Conservation (phyloP, 2,329 filamentous ascomycete species). For the Cercospora nicotianae region DNA sequence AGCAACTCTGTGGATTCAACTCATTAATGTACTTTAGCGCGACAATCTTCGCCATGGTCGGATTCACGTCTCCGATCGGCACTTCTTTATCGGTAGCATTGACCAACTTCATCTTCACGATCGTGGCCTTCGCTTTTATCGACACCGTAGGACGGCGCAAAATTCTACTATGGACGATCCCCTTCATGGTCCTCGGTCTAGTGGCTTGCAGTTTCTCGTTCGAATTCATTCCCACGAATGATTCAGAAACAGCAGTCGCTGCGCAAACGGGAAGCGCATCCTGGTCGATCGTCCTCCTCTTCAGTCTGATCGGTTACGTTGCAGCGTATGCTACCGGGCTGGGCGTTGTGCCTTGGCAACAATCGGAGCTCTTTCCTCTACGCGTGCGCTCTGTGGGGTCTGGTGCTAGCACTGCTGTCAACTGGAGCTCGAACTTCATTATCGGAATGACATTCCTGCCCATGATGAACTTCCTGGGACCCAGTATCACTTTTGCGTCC, state of each 20-base stretch:
- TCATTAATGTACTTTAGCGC: constrained; percentile 52
- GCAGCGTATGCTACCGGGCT: constrained; percentile 82
- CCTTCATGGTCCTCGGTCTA: constrained; percentile 77
- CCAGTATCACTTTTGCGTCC: constrained; percentile 75
- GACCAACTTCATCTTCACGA: constrained; percentile 50
- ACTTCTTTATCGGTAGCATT: constrained; percentile 47
- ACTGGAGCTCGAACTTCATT: constrained; percentile 80
- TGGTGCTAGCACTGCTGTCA: constrained; percentile 74
- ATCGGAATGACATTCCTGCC: constrained; percentile 85
- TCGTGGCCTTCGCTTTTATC: constrained; percentile 48
- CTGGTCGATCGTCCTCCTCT: constrained; percentile 60
- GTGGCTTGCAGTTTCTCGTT: constrained; percentile 72
- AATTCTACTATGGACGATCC: constrained; percentile 79
- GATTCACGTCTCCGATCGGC: constrained; percentile 48
- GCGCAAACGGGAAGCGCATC: neutral
- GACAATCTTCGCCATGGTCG: constrained; percentile 50
- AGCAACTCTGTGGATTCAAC: constrained; percentile 59
- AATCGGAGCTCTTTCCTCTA: constrained; percentile 81
- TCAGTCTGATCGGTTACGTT: constrained; percentile 79
- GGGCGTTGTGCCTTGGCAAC: constrained; percentile 94
- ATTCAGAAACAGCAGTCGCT: neutral
- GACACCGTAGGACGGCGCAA: constrained; percentile 47
- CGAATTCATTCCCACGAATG: constrained; percentile 52
- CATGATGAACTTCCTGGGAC: constrained; percentile 74
- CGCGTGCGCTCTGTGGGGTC: constrained; percentile 71